phyloP scores from a whole-genome alignment of 2,329 filamentous ascomycete species.

The Akanthomyces dipterigenus region DNA sequence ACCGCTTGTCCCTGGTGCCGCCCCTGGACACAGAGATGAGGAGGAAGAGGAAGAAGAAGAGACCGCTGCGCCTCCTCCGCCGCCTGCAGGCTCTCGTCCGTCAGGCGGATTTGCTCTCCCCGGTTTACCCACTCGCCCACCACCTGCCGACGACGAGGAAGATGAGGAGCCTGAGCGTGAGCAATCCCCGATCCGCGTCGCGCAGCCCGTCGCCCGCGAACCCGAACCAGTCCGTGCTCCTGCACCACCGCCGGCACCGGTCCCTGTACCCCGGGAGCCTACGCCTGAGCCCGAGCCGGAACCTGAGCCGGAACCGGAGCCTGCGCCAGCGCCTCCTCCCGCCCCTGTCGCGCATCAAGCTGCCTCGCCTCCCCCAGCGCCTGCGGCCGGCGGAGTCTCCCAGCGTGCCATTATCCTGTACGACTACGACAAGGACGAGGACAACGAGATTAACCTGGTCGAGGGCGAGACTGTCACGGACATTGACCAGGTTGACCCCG shows the following conservation, averaged over 20 bases:
- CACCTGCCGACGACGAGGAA: conserved; percentile 48
- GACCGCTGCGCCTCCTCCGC: conserved; percentile 43
- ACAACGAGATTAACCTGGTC: conserved; percentile 86
- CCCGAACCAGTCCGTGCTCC: conserved; percentile 9
- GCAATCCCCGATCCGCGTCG: conserved; percentile 74
- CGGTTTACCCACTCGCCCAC: conserved; percentile 59
- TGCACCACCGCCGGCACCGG: conserved; percentile 9
- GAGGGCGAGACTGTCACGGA: conserved; percentile 86
- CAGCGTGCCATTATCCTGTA: conserved; percentile 77
- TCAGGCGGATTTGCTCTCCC: conserved; percentile 73
- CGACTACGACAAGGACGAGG: conserved; percentile 96
- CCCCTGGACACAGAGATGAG: not conserved
- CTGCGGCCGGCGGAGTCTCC: conserved; percentile 18
- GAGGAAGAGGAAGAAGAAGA: conserved; percentile 30
- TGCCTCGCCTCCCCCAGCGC: conserved; percentile 1
- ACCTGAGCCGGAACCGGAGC: not conserved
- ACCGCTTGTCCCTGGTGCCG: conserved; percentile 29
- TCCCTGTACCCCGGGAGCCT: conserved; percentile 9
- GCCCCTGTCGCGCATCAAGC: not conserved
- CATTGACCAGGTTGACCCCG: conserved; percentile 95
- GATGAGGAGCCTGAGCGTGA: conserved; percentile 47
- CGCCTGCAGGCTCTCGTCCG: conserved; percentile 60
- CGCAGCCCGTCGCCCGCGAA: conserved; percentile 72
- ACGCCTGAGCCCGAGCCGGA: conserved; percentile 7
- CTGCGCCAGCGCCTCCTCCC: not conserved